These are phyloP conservation scores for Pichia manshurica DNA, from an alignment of 805 yeast species.

Conservation along the genomic window DNA sequence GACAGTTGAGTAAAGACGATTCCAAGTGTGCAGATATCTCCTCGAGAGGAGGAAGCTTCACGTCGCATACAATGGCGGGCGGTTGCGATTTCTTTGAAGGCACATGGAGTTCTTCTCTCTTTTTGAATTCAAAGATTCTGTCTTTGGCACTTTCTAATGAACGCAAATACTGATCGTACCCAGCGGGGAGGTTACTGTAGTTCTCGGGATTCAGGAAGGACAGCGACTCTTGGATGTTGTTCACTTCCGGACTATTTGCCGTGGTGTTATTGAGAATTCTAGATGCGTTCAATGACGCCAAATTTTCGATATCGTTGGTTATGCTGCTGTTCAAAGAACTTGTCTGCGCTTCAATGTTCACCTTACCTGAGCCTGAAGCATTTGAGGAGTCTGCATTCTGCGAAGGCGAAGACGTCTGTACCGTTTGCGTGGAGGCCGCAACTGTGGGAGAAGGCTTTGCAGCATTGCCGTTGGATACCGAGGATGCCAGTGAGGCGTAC, in stretches of 20 bases:
- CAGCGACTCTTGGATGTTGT: constrained; percentile 12
- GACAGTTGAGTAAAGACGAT: constrained; percentile 78
- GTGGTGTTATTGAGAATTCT: constrained; percentile 3
- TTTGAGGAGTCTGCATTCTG: background rate
- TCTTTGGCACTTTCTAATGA: constrained; percentile 30
- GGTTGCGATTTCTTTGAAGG: constrained; percentile 14
- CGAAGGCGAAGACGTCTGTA: background rate
- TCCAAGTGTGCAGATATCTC: constrained; percentile 58
- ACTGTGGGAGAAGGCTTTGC: background rate
- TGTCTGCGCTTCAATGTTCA: background rate
- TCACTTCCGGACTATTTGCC: background rate
- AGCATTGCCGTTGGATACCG: constrained; percentile 7
- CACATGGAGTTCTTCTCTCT: constrained; percentile 11
- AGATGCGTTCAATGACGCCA: constrained; percentile 7
- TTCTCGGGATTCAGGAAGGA: constrained; percentile 21
- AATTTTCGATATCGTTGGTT: constrained; percentile 1
- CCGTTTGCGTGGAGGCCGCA: background rate
- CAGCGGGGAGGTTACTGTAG: constrained; percentile 25
- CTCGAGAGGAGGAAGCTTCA: constrained; percentile 48
- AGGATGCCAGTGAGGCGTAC: constrained; percentile 14
- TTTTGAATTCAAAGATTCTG: constrained; percentile 19
- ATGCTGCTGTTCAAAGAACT: background rate
- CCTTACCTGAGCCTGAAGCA: background rate
- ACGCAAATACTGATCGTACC: constrained; percentile 22
- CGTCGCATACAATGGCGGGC: constrained; percentile 28